These are phyloP conservation scores for Tuber umbilicatum DNA, from an alignment of 495 filamentous ascomycete species.

Conservation along the genomic window DNA sequence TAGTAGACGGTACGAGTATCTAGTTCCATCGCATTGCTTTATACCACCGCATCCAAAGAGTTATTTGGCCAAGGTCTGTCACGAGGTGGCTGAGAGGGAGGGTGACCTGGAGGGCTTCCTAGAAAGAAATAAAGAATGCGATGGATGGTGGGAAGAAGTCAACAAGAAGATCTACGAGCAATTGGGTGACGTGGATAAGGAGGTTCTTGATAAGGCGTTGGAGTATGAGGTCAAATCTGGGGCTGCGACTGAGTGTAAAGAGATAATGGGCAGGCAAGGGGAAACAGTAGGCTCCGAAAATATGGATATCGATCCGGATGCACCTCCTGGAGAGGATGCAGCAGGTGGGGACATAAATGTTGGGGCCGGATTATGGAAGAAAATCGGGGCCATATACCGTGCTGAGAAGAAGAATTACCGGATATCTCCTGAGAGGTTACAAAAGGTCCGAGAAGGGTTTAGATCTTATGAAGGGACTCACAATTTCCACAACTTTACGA, in stretches of 20 bases:
- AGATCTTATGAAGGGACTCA: constrained; percentile 67
- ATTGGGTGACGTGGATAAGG: constrained; percentile 44
- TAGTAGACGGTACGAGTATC: constrained; percentile 90
- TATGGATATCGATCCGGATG: background rate
- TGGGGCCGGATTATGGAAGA: constrained; percentile 48
- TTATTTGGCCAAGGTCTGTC: constrained; percentile 71
- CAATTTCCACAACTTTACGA: constrained; percentile 95
- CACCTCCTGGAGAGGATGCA: constrained; percentile 42
- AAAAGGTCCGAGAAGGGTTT: constrained; percentile 64
- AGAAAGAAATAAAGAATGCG: constrained; percentile 66
- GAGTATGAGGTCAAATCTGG: constrained; percentile 46
- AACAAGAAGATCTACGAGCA: constrained; percentile 70
- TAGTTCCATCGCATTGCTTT: constrained; percentile 85
- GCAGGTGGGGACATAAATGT: constrained; percentile 9
- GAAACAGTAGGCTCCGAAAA: constrained; percentile 7
- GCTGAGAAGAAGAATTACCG: constrained; percentile 74
- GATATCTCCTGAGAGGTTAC: constrained; percentile 61
- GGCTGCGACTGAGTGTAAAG: constrained; percentile 1
- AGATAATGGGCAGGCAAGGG: constrained; percentile 7
- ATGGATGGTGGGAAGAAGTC: constrained; percentile 69
- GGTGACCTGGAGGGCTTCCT: constrained; percentile 61
- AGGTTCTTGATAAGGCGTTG: constrained; percentile 31
- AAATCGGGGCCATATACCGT: constrained; percentile 70
- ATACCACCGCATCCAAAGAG: constrained; percentile 85
- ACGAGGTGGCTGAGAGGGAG: constrained; percentile 62